phyloP scores from a whole-genome alignment of 192 early-diverging fungal genomes.

The Backusella sp. region DNA sequence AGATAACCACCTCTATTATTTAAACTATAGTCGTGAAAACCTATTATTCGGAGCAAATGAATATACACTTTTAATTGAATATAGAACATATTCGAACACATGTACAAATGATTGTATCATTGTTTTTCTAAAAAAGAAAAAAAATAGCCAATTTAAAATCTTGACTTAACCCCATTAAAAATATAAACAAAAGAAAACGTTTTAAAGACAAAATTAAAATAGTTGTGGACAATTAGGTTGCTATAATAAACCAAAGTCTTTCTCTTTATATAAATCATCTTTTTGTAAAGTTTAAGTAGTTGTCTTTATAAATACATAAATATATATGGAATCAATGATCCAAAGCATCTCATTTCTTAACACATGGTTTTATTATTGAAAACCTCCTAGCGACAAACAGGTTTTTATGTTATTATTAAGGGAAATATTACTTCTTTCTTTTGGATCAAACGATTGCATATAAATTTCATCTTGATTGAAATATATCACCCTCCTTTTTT shows the following conservation, averaged over 20 bases:
- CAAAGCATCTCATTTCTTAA: not conserved
- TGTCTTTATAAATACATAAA: not conserved
- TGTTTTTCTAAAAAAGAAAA: not conserved
- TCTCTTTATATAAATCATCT: not conserved
- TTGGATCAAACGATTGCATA: not conserved
- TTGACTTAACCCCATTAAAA: not conserved
- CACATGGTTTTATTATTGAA: not conserved
- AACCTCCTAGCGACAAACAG: not conserved
- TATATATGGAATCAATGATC: not conserved
- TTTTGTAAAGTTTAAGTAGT: not conserved
- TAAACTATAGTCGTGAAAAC: not conserved
- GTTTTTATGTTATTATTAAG: not conserved
- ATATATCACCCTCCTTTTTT: not conserved
- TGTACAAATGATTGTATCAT: not conserved
- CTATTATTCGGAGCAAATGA: not conserved
- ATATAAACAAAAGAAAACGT: not conserved
- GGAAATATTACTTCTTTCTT: not conserved
- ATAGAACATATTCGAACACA: not conserved
- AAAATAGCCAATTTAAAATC: slow-evolving; percentile 1
- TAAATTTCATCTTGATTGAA: not conserved
- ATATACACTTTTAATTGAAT: not conserved
- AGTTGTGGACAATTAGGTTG: not conserved
- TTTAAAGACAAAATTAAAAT: not conserved
- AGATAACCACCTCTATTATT: too few species aligned
- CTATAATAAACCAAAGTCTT: too few species aligned